These are phyloP conservation scores for Penicillium sclerotiorum DNA, from an alignment of 2,329 filamentous ascomycete genomes.

Conservation along the genomic window DNA sequence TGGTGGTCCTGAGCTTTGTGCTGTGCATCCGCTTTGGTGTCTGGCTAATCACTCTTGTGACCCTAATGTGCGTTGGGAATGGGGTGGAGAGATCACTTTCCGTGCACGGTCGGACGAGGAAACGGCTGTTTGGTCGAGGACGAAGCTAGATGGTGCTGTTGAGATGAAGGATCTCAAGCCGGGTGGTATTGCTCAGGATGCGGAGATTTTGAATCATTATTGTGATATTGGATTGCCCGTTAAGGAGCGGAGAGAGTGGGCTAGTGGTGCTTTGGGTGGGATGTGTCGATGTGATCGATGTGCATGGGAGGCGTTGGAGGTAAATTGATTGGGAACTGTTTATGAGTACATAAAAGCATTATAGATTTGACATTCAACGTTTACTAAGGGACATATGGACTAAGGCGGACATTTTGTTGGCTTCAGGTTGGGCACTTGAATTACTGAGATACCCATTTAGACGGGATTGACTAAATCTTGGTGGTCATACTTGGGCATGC, in stretches of 20 bases:
- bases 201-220: conserved; percentile 93
- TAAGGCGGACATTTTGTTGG: conserved; percentile 5
- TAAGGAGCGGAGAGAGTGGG: conserved; percentile 83
- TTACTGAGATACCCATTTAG: conserved; percentile 24
- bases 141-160: conserved; percentile 22
- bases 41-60: conserved; percentile 95
- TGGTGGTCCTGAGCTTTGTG: conserved; percentile 84
- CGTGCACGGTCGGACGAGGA: conserved; percentile 36
- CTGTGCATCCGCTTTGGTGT: conserved; percentile 95
- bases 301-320: conserved; percentile 63
- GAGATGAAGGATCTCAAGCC: conserved; percentile 48
- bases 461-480: conserved; percentile 5
- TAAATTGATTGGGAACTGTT: neutral
- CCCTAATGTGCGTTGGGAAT: conserved; percentile 93
- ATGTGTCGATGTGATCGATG: conserved; percentile 86
- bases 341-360: neutral
- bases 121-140: conserved; percentile 41
- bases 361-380: conserved; percentile 14
- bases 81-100: conserved; percentile 60
- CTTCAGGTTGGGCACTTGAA: too few species aligned
- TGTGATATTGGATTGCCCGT: conserved; percentile 82
- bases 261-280: conserved; percentile 81
- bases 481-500: conserved; percentile 1
- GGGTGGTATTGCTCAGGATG: conserved; percentile 69
- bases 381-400: too few species aligned